Evolutionary conservation across 257 asterid genomes (phyloP).

Genomic region (Prunella vulgaris): DNA sequence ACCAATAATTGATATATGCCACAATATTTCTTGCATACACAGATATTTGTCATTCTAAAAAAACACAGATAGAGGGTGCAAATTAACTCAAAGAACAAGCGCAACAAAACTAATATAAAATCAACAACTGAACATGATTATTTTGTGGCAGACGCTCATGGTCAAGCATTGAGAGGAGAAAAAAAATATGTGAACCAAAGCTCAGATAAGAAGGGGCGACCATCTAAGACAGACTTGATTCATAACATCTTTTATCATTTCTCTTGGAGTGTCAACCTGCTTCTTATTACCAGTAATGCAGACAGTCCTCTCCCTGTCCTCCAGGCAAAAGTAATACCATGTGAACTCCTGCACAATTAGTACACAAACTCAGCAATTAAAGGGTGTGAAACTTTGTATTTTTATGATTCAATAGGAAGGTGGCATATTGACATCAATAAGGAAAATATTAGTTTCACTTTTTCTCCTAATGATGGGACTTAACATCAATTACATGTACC

Average conservation of each 20-base stretch:
- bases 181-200: not conserved
- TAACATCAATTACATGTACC: not conserved
- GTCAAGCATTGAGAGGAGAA: constrained; percentile 5
- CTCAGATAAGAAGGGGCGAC: constrained; percentile 7
- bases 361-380: too few species aligned
- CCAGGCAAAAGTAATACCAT: too few species aligned
- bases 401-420: too few species aligned
- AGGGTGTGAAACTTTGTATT: too few species aligned
- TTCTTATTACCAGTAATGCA: constrained; percentile 80
- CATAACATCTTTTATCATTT: constrained; percentile 94
- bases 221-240: constrained; percentile 73
- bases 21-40: not conserved
- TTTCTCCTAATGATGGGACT: too few species aligned
- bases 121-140: constrained; percentile 11
- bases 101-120: not conserved
- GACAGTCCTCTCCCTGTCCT: constrained; percentile 81
- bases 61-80: not conserved
- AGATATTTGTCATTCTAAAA: not conserved
- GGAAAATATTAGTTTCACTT: too few species aligned
- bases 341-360: too few species aligned
- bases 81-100: constrained; percentile 9
- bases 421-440: too few species aligned
- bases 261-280: constrained; percentile 81
- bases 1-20: not conserved
- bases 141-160: not conserved